These are phyloP conservation scores for Puccinia brachypodii DNA, from an alignment of 1,284 basidiomycete species.

Conservation along the genomic window DNA sequence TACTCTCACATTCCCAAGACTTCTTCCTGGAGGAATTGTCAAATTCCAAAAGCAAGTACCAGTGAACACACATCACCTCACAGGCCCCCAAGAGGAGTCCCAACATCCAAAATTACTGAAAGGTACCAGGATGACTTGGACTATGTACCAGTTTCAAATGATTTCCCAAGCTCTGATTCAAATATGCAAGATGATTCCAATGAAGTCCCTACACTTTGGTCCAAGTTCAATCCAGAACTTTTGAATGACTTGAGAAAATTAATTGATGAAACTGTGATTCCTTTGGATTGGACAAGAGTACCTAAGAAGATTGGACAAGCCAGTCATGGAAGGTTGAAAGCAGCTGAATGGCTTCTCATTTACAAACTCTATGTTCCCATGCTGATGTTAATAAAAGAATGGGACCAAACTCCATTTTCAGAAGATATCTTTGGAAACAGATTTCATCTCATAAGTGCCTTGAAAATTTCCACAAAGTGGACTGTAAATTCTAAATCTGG, in stretches of 20 bases:
- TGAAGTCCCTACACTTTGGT: neutral
- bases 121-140: neutral
- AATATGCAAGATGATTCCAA: neutral
- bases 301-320: neutral
- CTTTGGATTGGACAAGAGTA: conserved; percentile 2
- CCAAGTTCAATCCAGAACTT: neutral
- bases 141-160: conserved; percentile 4
- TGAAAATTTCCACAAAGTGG: neutral
- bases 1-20: neutral
- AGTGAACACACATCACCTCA: neutral
- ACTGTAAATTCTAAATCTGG: neutral
- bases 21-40: neutral
- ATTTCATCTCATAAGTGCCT: neutral
- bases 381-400: neutral
- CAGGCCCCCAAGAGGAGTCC: neutral
- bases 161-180: neutral
- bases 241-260: neutral
- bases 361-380: conserved; percentile 12
- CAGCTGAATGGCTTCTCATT: conserved; percentile 11
- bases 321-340: conserved; percentile 25
- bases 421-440: neutral
- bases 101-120: conserved; percentile 3
- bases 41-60: neutral
- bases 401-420: no score
- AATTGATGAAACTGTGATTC: neutral